Evolutionary conservation across 2,329 filamentous ascomycete genomes (phyloP).

Genomic region (Didymella exigua): DNA sequence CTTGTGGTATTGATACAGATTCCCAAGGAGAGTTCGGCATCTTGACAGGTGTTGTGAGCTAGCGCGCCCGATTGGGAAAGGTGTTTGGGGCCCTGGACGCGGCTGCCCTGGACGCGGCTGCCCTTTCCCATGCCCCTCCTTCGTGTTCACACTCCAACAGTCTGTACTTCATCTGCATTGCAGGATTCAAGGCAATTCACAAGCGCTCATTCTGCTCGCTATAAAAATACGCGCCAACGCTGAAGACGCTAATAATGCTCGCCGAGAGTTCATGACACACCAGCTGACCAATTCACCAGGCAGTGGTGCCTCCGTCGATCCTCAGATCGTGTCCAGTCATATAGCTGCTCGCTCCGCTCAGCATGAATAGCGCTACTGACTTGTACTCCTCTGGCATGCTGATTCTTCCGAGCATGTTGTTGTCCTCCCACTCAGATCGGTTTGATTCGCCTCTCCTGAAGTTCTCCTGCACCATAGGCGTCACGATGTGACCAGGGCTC

Average conservation of each 20-base stretch:
- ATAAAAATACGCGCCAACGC: not conserved
- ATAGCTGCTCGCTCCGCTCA: constrained; percentile 45
- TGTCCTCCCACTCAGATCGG: constrained; percentile 69
- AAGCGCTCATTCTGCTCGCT: not conserved
- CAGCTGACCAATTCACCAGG: constrained; percentile 32
- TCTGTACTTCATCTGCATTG: not conserved
- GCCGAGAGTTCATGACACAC: not conserved
- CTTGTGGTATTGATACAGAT: constrained; percentile 25
- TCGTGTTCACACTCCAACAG: no score
- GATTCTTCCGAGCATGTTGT: constrained; percentile 74
- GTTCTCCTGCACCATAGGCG: constrained; percentile 79
- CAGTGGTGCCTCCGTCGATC: constrained; percentile 44
- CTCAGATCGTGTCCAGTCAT: constrained; percentile 46
- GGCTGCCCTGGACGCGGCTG: not conserved
- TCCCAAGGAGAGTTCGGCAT: constrained; percentile 5
- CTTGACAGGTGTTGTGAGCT: constrained; percentile 42
- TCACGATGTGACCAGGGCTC: constrained; percentile 78
- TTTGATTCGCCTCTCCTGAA: constrained; percentile 74
- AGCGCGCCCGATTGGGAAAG: constrained; percentile 20
- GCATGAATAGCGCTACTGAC: constrained; percentile 41
- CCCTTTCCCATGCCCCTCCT: not conserved
- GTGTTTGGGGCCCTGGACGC: constrained; percentile 12
- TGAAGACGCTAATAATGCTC: not conserved
- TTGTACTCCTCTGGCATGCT: constrained; percentile 45
- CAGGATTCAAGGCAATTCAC: not conserved